Evolutionary conservation across 345 rosid genomes (phyloP), one percentile per base, ranked within the genome.

Genomic region (Physaria fendleri): DNA sequence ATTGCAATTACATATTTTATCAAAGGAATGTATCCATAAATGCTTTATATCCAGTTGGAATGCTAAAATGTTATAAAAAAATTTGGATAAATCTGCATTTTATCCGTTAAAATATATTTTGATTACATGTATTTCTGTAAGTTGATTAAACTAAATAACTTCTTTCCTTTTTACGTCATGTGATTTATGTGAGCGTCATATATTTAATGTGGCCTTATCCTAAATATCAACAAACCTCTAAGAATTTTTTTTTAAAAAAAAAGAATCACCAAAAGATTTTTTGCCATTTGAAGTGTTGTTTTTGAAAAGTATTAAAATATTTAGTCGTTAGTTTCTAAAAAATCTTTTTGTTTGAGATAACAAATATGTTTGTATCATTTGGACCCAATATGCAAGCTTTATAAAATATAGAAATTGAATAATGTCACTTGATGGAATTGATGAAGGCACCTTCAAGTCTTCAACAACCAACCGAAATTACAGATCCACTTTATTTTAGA

Each of bases 381-480:
- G 5, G 39, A 34, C 15, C 38, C 11, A 32, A 32, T 7, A 34
- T 15, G 17, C 43, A 56, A 47, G 27, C 24, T 57, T 56, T 33
- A 14, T 2, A 20, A 47, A 28, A 30, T 6, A 4, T 2, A 34
- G 28, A 57, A 47, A 14, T 13, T 21, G 51, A 48, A 57, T 39
- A 38, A 22, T 57, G 43, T 48, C 63, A 47, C 64, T 44, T 66
- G 64, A 38, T 17, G 25, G 30, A 56, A 48, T 57, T 66, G 64
- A 66, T 48, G 58, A 39, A 57, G 45, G 65, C 22, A 58, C 40
- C 71, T 38, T 66, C 27, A 66, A 66, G 65, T 66, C 59, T 55
- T 48, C 71, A 66, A 66, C 71, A 11, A 56, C 64, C 65, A 65
- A 56, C 71, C 63, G 27, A 4, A 35, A 27, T 25, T 56, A 46